Evolutionary conservation across 345 rosid genomes (phyloP), one percentile per base, ranked within the genome.

Genomic region (Sisymbrium irio): DNA sequence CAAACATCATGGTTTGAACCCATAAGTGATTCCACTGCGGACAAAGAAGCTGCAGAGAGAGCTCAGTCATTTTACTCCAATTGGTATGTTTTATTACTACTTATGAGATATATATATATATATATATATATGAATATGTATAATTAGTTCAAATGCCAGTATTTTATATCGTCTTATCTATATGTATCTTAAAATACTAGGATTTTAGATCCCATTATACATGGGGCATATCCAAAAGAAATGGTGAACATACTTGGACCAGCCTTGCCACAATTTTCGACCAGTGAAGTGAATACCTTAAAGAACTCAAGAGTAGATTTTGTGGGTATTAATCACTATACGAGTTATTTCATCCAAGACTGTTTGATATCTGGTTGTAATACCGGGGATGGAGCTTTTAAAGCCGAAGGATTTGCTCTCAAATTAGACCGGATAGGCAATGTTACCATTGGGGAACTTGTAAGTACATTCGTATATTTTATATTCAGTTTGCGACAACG

Each of bases 1-100:
- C 83, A 84, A 45, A 80, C 87, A 5, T 9, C 80, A 15, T 89
- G 96, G 92, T 85, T 60, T 36, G 90, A 85, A 77, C 90, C 92
- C 4, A 40, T 84, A 25, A 89, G 86, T 53, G 49, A 79, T 64
- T 87, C 89, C 15, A 44, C 12, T 7, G 81, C 71, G 25, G 92
- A 89, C 74, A 75, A 40, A 58, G 62, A 72, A 62, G 96, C 90
- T 35, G 86, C 72, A 3, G 85, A 85, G 68, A 82, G 92, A 81
- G 90, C 92, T 59, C 79, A 61, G 14, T 75, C 85, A 40, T 89
- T 87, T 84, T 87, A 74, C 54, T 71, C 84, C 67, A 83, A 84
- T 72, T 85, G 95, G 91, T 86, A 75, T 72, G 78, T 49, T 14
- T 11, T 8, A 6, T 50, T 33, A 47, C 69, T 15, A 46, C 1